Percentiles rank a stretch among this genome's conserved stretches.
These are phyloP conservation scores for Citrus medica DNA, from an alignment of 345 rosid species.

Conservation along the genomic window DNA sequence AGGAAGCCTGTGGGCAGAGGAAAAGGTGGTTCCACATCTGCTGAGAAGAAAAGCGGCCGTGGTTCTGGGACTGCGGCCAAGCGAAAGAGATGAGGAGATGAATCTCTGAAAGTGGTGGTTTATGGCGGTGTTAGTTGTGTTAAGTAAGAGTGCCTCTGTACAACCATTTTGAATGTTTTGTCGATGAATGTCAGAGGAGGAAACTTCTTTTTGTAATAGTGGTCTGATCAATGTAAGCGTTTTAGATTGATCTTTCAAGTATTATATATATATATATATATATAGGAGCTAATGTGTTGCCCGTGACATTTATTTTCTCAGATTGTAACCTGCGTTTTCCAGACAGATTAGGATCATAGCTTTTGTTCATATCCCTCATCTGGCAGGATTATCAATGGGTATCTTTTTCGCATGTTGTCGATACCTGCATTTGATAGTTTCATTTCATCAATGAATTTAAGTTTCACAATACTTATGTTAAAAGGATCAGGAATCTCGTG, in stretches of 20 bases:
- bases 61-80: slow-evolving; percentile 48
- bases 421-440: too few species aligned
- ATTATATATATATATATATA: too few species aligned
- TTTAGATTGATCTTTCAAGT: too few species aligned
- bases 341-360: too few species aligned
- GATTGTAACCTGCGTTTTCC: too few species aligned
- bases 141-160: neutral
- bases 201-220: too few species aligned
- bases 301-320: neutral
- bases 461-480: too few species aligned
- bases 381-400: too few species aligned
- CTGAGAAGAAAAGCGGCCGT: slow-evolving; percentile 31
- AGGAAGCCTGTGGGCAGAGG: slow-evolving; percentile 58
- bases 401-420: too few species aligned
- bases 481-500: too few species aligned
- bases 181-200: neutral
- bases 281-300: neutral
- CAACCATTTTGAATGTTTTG: neutral
- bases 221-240: neutral
- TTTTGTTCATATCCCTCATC: too few species aligned
- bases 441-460: too few species aligned
- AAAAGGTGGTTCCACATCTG: slow-evolving; percentile 41
- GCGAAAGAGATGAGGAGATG: slow-evolving; percentile 58
- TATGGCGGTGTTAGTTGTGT: neutral
- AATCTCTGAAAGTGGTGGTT: neutral